Base-by-base conservation (phyloP, 495 filamentous ascomycete genomes). In the Thozetella sp. region DNA sequence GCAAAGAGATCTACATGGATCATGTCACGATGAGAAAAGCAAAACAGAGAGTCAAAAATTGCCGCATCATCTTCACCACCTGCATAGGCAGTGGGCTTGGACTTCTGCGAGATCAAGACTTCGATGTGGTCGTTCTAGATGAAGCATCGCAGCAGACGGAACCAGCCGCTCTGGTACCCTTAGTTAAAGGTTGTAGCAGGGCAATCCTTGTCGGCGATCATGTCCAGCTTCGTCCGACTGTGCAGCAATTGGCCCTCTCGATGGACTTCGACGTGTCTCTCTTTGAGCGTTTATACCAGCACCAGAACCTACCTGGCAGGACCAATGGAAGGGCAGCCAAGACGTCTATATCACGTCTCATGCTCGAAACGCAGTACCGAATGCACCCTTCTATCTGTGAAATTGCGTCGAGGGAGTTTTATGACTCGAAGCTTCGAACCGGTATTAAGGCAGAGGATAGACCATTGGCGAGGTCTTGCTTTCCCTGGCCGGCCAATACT, bases 131-230 rank as follows among this genome's bases (percentile, higher is more conserved):
- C 20, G 71, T 82, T 55, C 72, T 83, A 22, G 81, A 83, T 56
- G 79, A 84, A 67, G 80, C 80, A 1, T 84, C 81, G 0, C 81
- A 83, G 63, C 75, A 80, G 62, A 81, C 79, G 0, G 80, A 84
- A 60, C 77, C 80, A 3, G 67, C 65, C 2, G 76, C 75, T 20
- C 66, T 83, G 0, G 72, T 84, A 11, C 80, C 81, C 4, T 69
- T 83, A 1, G 73, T 76, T 22, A 84, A 83, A 61, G 77, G 78
- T 0, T 83, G 80, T 57, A 25, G 66, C 51, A 75, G 73, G 54
- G 80, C 77, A 3, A 69, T 80, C 25, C 68, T 83, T 1, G 81
- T 83, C 2, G 81, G 81, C 9, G 81, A 84, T 56, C 81, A 84
- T 59, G 78, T 83, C 9, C 80, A 84, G 55, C 77, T 83, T 4